Evolutionary conservation across 306 rosid species (phyloP).

Genomic region (Castanopsis chinensis): DNA sequence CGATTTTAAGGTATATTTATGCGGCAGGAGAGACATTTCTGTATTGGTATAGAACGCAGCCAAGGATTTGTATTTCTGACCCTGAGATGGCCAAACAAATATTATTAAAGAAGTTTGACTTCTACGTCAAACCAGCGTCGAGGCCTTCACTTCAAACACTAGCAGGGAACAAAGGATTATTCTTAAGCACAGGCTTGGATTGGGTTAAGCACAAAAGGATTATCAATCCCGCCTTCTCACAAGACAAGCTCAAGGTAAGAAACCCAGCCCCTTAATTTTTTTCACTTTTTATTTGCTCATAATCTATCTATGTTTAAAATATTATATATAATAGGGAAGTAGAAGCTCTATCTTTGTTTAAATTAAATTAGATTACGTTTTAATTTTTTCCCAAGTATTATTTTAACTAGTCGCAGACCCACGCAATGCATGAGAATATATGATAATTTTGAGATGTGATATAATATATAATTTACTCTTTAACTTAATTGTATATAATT

Average conservation of each 20-base stretch:
- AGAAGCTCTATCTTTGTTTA: too few relatives aligned
- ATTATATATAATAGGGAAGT: too few relatives aligned
- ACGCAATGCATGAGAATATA: too few relatives aligned
- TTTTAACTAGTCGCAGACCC: too few relatives aligned
- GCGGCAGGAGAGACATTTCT: slow-evolving; percentile 35
- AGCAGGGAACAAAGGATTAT: slow-evolving; percentile 12
- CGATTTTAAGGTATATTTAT: background rate
- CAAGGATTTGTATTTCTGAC: slow-evolving; percentile 19
- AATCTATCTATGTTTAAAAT: too few relatives aligned
- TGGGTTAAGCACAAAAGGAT: slow-evolving; percentile 30
- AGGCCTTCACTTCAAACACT: slow-evolving; percentile 5
- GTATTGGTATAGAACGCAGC: slow-evolving; percentile 19
- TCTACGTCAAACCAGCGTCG: slow-evolving; percentile 1
- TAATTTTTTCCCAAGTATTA: too few relatives aligned
- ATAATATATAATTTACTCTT: too few relatives aligned
- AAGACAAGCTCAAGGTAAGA: slow-evolving; percentile 31
- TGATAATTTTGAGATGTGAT: too few relatives aligned
- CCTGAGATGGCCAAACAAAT: slow-evolving; percentile 29
- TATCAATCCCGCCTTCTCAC: slow-evolving; percentile 29
- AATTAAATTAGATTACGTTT: too few relatives aligned
- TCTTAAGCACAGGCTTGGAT: background rate
- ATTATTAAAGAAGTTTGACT: slow-evolving; percentile 25
- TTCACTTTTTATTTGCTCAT: too few relatives aligned
- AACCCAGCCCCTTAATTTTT: background rate
- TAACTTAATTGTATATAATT: too few relatives aligned